These are phyloP conservation scores for Saccharomycopsis selenospora DNA, from an alignment of 805 yeast genomes.

Conservation along the genomic window DNA sequence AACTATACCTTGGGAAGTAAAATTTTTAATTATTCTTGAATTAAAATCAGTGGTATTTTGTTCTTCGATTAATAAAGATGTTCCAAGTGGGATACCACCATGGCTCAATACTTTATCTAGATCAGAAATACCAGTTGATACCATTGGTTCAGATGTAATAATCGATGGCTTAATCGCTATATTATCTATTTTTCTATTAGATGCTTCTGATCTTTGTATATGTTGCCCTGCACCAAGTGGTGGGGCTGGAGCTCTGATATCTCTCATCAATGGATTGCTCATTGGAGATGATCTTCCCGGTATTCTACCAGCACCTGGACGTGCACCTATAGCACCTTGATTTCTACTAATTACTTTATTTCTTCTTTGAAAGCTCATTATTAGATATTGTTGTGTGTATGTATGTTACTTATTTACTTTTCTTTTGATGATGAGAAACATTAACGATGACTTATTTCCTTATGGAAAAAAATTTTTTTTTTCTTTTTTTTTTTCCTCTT, in stretches of 20 bases:
- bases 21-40: slow-evolving; percentile 57
- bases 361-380: slow-evolving; percentile 19
- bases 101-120: slow-evolving; percentile 71
- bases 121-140: slow-evolving; percentile 75
- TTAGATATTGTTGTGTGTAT: too few relatives aligned
- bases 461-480: too few relatives aligned
- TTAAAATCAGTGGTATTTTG: slow-evolving; percentile 84
- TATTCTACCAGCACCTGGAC: slow-evolving; percentile 1
- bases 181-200: slow-evolving; percentile 24
- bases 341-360: slow-evolving; percentile 6
- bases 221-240: too few relatives aligned
- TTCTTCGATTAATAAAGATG: slow-evolving; percentile 67
- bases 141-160: slow-evolving; percentile 62
- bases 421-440: too few relatives aligned
- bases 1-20: slow-evolving; percentile 68
- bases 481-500: too few relatives aligned
- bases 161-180: slow-evolving; percentile 73
- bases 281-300: neutral
- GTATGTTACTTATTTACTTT: too few relatives aligned
- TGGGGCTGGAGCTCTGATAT: neutral
- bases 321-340: neutral
- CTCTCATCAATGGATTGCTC: slow-evolving; percentile 16
- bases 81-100: slow-evolving; percentile 79
- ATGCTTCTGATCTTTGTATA: too few relatives aligned
- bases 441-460: too few relatives aligned